Conservation (phyloP, 2,329 filamentous ascomycete genomes). For the Massarina eburnea region DNA sequence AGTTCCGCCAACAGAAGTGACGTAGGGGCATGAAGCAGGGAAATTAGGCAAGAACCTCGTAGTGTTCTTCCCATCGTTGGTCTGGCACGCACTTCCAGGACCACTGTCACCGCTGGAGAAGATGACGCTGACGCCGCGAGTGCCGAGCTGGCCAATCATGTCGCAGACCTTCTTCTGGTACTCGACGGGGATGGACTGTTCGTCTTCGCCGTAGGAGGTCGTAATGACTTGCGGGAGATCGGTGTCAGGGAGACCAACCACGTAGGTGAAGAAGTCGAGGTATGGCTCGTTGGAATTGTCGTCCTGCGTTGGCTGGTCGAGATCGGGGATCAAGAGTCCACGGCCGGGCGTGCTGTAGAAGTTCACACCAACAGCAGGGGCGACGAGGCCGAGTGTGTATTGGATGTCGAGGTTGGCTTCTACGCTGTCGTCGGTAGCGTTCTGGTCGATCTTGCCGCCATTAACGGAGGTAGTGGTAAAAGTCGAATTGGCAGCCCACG, state of each 20-base stretch:
- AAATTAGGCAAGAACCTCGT: conserved; percentile 49
- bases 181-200: conserved; percentile 41
- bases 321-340: conserved; percentile 50
- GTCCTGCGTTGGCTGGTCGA: conserved; percentile 47
- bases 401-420: conserved; percentile 56
- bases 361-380: conserved; percentile 45
- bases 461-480: conserved; percentile 49
- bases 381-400: conserved; percentile 50
- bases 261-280: conserved; percentile 43
- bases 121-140: conserved; percentile 44
- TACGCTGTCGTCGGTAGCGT: conserved; percentile 42
- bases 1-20: conserved; percentile 51
- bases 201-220: conserved; percentile 46
- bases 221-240: conserved; percentile 42
- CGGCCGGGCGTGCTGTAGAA: conserved; percentile 54
- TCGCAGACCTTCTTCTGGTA: conserved; percentile 44
- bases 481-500: conserved; percentile 45
- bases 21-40: conserved; percentile 51
- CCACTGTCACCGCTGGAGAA: conserved; percentile 45
- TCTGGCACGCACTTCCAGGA: conserved; percentile 46
- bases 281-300: conserved; percentile 53
- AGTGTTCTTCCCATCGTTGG: conserved; percentile 49
- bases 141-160: conserved; percentile 44
- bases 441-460: conserved; percentile 38
- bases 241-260: conserved; percentile 33